A percentile compares a stretch with the other conserved stretches of the same genome.
These are phyloP conservation scores for Zymoseptoria tritici DNA, from an alignment of 2,329 filamentous ascomycete genomes.

Conservation along the genomic window DNA sequence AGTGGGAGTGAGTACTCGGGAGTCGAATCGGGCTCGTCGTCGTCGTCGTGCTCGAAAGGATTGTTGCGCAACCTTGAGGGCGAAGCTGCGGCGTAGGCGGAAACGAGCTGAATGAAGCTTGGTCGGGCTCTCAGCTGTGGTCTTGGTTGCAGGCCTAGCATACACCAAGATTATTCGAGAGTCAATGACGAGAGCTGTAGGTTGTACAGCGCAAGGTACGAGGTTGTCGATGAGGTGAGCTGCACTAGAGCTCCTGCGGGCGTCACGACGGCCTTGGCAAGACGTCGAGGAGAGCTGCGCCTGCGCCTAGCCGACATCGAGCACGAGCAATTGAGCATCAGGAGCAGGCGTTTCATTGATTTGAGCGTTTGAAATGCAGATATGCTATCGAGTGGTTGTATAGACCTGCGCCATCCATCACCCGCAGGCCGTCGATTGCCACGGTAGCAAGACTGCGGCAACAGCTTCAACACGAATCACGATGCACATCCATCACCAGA, in stretches of 20 bases:
- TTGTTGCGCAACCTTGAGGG: slow-evolving; percentile 8
- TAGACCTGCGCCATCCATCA: not conserved
- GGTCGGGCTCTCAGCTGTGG: slow-evolving; percentile 53
- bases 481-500: not conserved
- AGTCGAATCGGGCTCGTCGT: slow-evolving; percentile 11
- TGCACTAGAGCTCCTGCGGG: too few relatives aligned
- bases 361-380: not conserved
- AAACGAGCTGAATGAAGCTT: slow-evolving; percentile 56
- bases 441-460: not conserved
- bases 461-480: not conserved
- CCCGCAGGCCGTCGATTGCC: too few relatives aligned
- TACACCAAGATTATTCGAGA: slow-evolving; percentile 14
- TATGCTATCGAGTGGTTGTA: too few relatives aligned
- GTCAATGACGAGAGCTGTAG: not conserved
- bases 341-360: not conserved
- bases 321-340: too few relatives aligned
- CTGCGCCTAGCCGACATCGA: too few relatives aligned
- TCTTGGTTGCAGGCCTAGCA: slow-evolving; percentile 50
- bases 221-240: not conserved
- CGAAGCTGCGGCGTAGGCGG: slow-evolving; percentile 38
- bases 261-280: not conserved
- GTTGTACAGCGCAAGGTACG: not conserved
- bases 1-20: slow-evolving; percentile 14
- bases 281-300: too few relatives aligned
- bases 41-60: slow-evolving; percentile 5